Conservation (phyloP, 495 filamentous ascomycete genomes). For the Daldinia vernicosa region DNA sequence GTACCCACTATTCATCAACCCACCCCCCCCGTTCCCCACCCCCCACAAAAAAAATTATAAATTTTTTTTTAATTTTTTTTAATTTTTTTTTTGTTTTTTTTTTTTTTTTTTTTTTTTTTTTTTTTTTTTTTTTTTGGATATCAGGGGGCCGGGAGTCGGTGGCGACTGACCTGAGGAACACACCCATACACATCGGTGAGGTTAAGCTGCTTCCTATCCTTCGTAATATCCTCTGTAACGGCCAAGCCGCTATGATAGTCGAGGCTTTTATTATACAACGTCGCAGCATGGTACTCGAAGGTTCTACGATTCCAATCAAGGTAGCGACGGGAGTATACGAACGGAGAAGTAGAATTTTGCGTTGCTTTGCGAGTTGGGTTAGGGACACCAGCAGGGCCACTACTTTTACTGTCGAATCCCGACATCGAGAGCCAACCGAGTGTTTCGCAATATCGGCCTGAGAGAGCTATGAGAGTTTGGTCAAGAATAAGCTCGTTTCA, state of each 20-base stretch:
- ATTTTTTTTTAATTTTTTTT: too few species aligned
- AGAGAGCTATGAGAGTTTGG: neutral
- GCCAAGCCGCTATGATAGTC: constrained; percentile 72
- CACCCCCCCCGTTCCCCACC: too few species aligned
- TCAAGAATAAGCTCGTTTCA: neutral
- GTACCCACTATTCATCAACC: too few species aligned
- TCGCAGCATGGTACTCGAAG: constrained; percentile 73
- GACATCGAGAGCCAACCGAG: constrained; percentile 84
- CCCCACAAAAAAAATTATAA: too few species aligned
- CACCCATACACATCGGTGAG: constrained; percentile 76
- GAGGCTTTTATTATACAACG: constrained; percentile 66
- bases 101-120: too few species aligned
- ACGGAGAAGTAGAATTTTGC: constrained; percentile 42
- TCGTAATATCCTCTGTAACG: constrained; percentile 69
- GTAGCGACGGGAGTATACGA: constrained; percentile 73
- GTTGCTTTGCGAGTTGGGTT: constrained; percentile 56
- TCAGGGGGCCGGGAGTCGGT: neutral
- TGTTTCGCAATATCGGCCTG: constrained; percentile 83
- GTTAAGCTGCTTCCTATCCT: constrained; percentile 67
- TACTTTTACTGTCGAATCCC: constrained; percentile 60
- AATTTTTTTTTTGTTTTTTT: too few species aligned
- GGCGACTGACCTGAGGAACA: constrained; percentile 60
- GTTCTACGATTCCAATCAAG: constrained; percentile 87
- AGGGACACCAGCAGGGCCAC: constrained; percentile 51
- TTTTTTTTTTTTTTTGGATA: too few species aligned